Evolutionary conservation across 2,329 filamentous ascomycete genomes (phyloP).

Genomic region (Clarireedia hainanense): DNA sequence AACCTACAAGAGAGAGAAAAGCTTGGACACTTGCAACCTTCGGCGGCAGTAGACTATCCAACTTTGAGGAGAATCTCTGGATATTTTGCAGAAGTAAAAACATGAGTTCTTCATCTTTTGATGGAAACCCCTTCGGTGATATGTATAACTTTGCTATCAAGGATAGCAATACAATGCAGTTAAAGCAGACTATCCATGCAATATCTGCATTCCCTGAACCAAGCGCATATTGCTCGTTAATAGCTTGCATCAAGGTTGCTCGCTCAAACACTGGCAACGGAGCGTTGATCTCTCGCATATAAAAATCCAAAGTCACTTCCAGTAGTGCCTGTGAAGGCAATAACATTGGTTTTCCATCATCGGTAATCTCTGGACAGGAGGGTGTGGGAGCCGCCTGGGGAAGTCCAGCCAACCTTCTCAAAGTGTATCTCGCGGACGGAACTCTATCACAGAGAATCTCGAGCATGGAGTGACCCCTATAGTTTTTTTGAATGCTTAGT

Average conservation of each 20-base stretch:
- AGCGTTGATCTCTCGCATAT: neutral
- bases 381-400: too few species aligned
- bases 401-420: too few species aligned
- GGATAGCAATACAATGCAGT: neutral
- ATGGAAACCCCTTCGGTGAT: neutral
- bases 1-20: neutral
- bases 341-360: neutral
- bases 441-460: too few species aligned
- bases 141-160: neutral
- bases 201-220: neutral
- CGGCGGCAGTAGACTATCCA: neutral
- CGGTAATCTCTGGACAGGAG: neutral
- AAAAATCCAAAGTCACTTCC: neutral
- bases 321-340: neutral
- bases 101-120: neutral
- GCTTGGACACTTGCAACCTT: neutral
- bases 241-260: neutral
- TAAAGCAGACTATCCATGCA: neutral
- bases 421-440: too few species aligned
- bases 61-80: neutral
- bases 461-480: too few species aligned
- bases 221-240: neutral
- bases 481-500: too few species aligned
- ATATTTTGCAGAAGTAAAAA: neutral
- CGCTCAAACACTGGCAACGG: neutral